Evolutionary conservation across 202 grass and related monocot species (phyloP), one percentile per base, ranked within the genome.

Genomic region (Carex sylvatica): DNA sequence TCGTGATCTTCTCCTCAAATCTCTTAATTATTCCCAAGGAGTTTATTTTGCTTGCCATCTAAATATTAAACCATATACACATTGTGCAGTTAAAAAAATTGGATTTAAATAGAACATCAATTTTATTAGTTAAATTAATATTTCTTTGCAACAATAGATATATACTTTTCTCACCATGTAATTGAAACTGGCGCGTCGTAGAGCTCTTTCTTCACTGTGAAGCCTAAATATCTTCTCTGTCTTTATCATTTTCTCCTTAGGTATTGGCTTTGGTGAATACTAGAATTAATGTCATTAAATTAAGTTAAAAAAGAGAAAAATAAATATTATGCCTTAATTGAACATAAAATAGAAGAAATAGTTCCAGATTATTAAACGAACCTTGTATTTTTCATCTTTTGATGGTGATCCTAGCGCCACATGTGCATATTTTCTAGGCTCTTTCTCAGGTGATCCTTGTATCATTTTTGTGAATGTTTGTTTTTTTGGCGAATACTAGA

Each of bases 1-100:
- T 87, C 51, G 86, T 69, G 60, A 95, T 73, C 56, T 93, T 94
- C 59, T 94, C 92, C 81, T 98, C 92, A 81, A 98, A 98, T 82
- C 92, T 95, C 10, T 86, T 80, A 82, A 98, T 93, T 30, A 95
- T 95, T 61, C 90, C 88, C 80, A 86, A 80, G 44, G 92, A 94
- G 73, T 90, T 91, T 90, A 93, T 90, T 88, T 98, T 95, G 85
- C 89, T 98, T 20, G 95, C 84, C 65, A 95, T 84, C 95, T 98
- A 83, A 26, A 55, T 55, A 49, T 61, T 35, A 73, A 65, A 13
- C 10, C 61, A 65, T 23, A 8, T 5, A 26, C 53, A 18, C 6
- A 75, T 54, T 54, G 22, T 81, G 16, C 38, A 40, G 6, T 40
- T 40, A 26, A 19, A 40, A 40, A 40, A 38, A 67, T 14, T 52